These are phyloP conservation scores for Alternaria gaisen DNA, from an alignment of 2,329 filamentous ascomycete genomes.

Conservation along the genomic window DNA sequence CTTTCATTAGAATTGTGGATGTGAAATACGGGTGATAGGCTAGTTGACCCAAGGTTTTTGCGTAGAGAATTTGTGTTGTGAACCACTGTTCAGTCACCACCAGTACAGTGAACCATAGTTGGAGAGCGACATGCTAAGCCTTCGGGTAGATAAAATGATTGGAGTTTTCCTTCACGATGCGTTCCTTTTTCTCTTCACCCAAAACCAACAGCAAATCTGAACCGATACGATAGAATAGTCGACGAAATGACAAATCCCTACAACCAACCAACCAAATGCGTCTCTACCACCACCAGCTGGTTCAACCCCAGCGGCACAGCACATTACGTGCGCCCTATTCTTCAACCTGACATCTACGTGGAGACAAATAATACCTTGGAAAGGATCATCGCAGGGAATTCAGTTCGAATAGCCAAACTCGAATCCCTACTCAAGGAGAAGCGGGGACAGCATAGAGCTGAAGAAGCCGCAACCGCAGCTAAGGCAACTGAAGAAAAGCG, in stretches of 20 bases:
- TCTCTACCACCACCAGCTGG: neutral
- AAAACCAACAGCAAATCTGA: neutral
- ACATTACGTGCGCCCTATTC: neutral
- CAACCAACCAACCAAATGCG: neutral
- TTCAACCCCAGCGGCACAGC: neutral
- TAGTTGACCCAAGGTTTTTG: neutral
- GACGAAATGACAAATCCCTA: neutral
- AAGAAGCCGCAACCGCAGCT: neutral
- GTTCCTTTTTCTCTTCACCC: too few relatives aligned
- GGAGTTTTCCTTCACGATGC: too few relatives aligned
- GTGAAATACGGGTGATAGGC: neutral
- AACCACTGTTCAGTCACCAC: neutral
- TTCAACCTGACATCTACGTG: neutral
- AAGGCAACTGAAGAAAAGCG: neutral
- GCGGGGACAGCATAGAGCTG: neutral
- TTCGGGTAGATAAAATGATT: neutral
- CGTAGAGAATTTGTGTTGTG: neutral
- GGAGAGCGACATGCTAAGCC: too few relatives aligned
- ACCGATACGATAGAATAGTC: neutral
- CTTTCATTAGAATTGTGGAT: slow-evolving; percentile 15
- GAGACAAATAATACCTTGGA: neutral
- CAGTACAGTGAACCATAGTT: neutral
- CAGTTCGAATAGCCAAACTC: neutral
- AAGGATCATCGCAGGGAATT: neutral
- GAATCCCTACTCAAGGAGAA: neutral